These are phyloP conservation scores for Chlorella variabilis DNA, from an alignment of 163 green algal species.

Conservation along the genomic window DNA sequence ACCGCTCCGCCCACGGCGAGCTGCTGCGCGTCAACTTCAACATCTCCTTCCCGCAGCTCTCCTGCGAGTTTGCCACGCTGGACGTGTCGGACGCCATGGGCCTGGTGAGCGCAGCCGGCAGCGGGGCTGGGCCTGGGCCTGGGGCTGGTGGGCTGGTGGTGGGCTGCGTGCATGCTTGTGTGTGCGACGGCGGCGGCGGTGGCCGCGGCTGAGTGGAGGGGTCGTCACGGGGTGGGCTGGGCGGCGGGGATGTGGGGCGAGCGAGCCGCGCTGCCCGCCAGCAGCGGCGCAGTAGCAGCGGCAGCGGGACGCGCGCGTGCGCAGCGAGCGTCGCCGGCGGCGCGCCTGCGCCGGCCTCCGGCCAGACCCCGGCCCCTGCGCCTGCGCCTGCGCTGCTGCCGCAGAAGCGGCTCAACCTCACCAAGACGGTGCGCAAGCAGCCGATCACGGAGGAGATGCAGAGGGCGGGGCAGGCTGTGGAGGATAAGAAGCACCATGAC, in stretches of 20 bases:
- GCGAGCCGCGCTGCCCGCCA: too few species aligned
- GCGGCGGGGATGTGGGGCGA: too few species aligned
- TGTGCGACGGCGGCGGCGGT: too few species aligned
- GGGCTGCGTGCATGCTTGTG: neutral
- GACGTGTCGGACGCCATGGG: slow-evolving; percentile 93
- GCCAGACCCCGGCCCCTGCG: too few species aligned
- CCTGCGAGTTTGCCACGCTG: slow-evolving; percentile 95
- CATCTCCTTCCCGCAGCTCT: slow-evolving; percentile 82
- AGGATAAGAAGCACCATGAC: slow-evolving; percentile 47
- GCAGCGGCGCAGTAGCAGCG: too few species aligned
- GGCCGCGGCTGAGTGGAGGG: too few species aligned
- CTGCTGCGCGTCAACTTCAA: slow-evolving; percentile 98
- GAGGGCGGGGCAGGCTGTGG: slow-evolving; percentile 52
- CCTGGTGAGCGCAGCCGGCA: slow-evolving; percentile 59
- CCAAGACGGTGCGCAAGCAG: slow-evolving; percentile 91
- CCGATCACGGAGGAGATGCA: slow-evolving; percentile 76
- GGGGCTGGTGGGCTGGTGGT: neutral
- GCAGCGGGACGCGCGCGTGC: neutral
- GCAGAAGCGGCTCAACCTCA: slow-evolving; percentile 94
- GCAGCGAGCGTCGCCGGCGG: too few species aligned
- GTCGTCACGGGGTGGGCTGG: too few species aligned
- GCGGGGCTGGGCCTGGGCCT: neutral
- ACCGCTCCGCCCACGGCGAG: slow-evolving; percentile 86
- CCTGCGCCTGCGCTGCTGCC: neutral
- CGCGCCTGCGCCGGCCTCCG: too few species aligned